Evolutionary conservation across 2,329 filamentous ascomycete genomes (phyloP), one percentile per base, ranked within the genome.

Genomic region (Tolypocladium paradoxum): DNA sequence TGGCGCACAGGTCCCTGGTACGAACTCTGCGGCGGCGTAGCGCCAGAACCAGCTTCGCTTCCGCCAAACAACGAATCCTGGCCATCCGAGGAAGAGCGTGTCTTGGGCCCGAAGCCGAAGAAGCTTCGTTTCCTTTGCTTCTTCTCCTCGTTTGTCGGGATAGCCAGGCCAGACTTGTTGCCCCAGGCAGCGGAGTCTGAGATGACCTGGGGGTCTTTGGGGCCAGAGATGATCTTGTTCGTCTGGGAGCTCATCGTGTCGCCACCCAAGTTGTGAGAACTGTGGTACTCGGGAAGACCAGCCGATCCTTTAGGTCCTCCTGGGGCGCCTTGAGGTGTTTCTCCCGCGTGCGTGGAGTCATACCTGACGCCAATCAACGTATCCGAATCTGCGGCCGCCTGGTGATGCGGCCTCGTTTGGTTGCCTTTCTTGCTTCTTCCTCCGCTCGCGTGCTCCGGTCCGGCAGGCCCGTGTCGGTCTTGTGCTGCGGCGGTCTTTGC

Each of bases 121-220:
- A 93, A 75, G 78, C 87, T 78, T 72, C 86, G 70, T 78, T 96
- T 96, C 67, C 90, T 81, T 53, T 77, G 76, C 70, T 87, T 87
- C 69, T 95, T 93, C 64, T 93, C 91, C 34, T 89, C 84, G 70
- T 72, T 52, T 58, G 76, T 57, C 67, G 77, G 54, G 67, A 78
- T 66, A 47, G 73, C 65, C 29, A 77, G 66, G 12, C 72, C 73
- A n/a, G 78, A 67, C 68, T 84, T 93, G 67, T 88, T 89, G n/a
- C 90, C 90, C 90, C 91, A 96, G 6, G 82, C 77, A n/a, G 84
- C 80, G 18, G 83, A 78, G 66, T 96, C 88, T 29, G 91, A 84
- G 57, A 97, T 96, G 20, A 90, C 77, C 49, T 88, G 82, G 18
- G 87, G 85, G 65, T 96, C 93, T 54, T 84, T 91, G 1, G 92